Conservation (phyloP, 441 rosid species). For the Dalechampia spathulata region DNA sequence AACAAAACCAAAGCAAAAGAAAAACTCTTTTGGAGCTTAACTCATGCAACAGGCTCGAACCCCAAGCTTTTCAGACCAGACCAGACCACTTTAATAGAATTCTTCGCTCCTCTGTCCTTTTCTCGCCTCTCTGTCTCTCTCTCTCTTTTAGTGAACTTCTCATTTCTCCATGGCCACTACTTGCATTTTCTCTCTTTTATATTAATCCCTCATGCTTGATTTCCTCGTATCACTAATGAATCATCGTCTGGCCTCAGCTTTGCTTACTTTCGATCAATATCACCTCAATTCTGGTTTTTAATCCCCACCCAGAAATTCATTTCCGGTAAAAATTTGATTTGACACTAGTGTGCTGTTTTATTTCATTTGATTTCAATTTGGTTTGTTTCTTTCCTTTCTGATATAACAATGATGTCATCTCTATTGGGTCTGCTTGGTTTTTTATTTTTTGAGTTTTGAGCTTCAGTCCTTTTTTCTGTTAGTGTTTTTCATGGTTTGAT, state of each 20-base stretch:
- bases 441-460: background rate
- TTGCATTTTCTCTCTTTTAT: background rate
- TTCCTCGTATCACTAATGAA: no score
- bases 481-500: constrained; percentile 5
- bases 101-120: background rate
- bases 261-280: background rate
- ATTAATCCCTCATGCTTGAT: no score
- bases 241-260: constrained; percentile 9
- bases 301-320: constrained; percentile 15
- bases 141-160: background rate
- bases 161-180: background rate
- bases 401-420: background rate
- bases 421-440: background rate
- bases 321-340: constrained; percentile 16
- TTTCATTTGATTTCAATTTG: background rate
- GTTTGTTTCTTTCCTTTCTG: background rate
- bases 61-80: constrained; percentile 7
- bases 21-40: no score
- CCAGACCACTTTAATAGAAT: constrained; percentile 7
- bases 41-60: constrained; percentile 13
- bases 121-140: background rate
- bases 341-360: background rate
- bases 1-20: no score
- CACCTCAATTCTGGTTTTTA: background rate
- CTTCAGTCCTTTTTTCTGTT: background rate